These are phyloP conservation scores for Endocalyx cinctus DNA, from an alignment of 2,329 filamentous ascomycete species.

Conservation along the genomic window DNA sequence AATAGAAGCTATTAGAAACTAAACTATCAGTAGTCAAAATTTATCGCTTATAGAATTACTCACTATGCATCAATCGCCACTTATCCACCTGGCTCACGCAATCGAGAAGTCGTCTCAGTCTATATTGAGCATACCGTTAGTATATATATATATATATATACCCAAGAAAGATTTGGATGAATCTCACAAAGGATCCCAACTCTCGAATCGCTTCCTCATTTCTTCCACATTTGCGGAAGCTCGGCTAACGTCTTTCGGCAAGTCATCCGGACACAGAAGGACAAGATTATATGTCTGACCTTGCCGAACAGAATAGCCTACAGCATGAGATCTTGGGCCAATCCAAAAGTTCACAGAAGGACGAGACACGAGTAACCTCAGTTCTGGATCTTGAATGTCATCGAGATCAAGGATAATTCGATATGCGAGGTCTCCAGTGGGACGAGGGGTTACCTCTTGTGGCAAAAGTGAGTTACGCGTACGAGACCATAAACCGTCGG, in stretches of 20 bases:
- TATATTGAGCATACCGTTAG: too few species aligned
- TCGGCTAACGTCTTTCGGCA: conserved; percentile 49
- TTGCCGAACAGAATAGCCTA: conserved; percentile 57
- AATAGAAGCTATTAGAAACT: too few species aligned
- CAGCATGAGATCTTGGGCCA: conserved; percentile 56
- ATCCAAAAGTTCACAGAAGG: conserved; percentile 58
- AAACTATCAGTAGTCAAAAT: too few species aligned
- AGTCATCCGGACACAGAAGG: conserved; percentile 58
- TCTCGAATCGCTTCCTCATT: conserved; percentile 54
- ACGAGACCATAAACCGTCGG: conserved; percentile 42
- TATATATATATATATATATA: too few species aligned
- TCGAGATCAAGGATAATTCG: conserved; percentile 52
- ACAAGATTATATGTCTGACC: conserved; percentile 63
- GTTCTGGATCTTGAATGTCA: conserved; percentile 45
- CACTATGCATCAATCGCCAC: conserved; percentile 18
- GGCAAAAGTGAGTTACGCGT: conserved; percentile 42
- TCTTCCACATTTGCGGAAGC: conserved; percentile 52
- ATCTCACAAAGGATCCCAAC: conserved; percentile 65
- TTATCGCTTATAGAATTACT: too few species aligned
- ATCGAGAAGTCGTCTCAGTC: conserved; percentile 11
- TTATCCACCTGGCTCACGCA: conserved; percentile 16
- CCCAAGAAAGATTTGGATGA: too few species aligned
- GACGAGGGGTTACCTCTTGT: conserved; percentile 41
- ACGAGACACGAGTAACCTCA: conserved; percentile 48
- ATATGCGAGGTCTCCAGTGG: conserved; percentile 63